phyloP scores from a whole-genome alignment of 2,329 filamentous ascomycete genomes.

The Pestalotiopsis sp. region DNA sequence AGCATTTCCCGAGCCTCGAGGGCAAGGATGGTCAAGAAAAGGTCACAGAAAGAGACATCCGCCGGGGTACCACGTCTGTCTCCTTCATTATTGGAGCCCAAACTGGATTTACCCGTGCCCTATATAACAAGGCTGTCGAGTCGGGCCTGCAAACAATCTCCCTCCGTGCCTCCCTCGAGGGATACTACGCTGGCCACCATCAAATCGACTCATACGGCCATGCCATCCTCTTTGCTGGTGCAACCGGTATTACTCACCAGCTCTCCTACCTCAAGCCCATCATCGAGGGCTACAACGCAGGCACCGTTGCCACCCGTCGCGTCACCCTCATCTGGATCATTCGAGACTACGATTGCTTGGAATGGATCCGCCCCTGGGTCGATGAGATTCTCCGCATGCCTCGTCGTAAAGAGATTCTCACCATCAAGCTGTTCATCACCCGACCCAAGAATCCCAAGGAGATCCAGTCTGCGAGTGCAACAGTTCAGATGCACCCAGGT shows the following conservation, averaged over 20 bases:
- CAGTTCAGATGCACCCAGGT: conserved; percentile 90
- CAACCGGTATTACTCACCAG: conserved; percentile 94
- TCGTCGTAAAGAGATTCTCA: conserved; percentile 78
- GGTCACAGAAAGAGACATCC: conserved; percentile 25
- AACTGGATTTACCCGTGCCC: conserved; percentile 82
- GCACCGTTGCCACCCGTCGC: conserved; percentile 78
- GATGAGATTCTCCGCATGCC: conserved; percentile 76
- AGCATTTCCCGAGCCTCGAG: conserved; percentile 50
- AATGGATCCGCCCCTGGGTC: conserved; percentile 92
- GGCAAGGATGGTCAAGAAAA: conserved; percentile 42
- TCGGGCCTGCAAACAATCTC: conserved; percentile 57
- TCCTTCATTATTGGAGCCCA: conserved; percentile 87
- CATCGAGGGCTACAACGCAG: conserved; percentile 67
- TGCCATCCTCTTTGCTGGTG: conserved; percentile 85
- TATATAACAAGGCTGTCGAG: conserved; percentile 70
- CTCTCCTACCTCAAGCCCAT: conserved; percentile 84
- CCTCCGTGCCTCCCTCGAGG: conserved; percentile 79
- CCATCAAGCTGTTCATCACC: conserved; percentile 89
- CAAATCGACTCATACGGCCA: conserved; percentile 91
- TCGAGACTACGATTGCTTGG: conserved; percentile 83
- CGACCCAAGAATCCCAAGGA: conserved; percentile 82
- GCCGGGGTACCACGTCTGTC: conserved; percentile 54
- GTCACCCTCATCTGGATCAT: conserved; percentile 92
- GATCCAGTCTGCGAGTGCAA: conserved; percentile 74
- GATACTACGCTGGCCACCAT: conserved; percentile 85